Percentiles rank a stretch among this genome's conserved stretches.
phyloP scores from a whole-genome alignment of 805 yeast genomes.

The Zygosaccharomyces bailii region DNA sequence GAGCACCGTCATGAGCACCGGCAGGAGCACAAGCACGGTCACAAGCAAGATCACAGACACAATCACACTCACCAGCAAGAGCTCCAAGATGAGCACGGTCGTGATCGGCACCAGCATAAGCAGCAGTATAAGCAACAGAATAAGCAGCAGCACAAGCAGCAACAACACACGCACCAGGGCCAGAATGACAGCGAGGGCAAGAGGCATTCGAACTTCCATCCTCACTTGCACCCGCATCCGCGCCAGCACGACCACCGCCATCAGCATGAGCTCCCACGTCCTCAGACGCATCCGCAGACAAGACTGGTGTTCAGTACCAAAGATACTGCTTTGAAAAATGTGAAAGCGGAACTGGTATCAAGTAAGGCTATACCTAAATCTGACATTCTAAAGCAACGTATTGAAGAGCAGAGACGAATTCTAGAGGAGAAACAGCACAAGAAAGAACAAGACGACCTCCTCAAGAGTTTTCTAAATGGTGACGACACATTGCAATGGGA shows the following conservation, averaged over 20 bases:
- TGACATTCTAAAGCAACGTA: constrained; percentile 28
- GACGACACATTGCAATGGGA: constrained; percentile 31
- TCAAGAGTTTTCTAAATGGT: constrained; percentile 30
- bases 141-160: background rate
- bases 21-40: background rate
- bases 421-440: constrained; percentile 24
- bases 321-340: constrained; percentile 5
- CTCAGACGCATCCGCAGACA: constrained; percentile 4
- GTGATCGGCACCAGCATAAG: background rate
- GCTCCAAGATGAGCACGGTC: background rate
- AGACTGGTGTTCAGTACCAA: constrained; percentile 13
- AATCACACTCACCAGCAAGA: background rate
- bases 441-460: constrained; percentile 27
- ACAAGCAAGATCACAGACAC: background rate
- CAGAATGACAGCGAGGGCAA: too few relatives aligned
- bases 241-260: too few relatives aligned
- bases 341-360: background rate
- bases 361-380: constrained; percentile 14
- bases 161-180: too few relatives aligned
- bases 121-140: background rate
- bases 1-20: background rate
- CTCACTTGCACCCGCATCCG: too few relatives aligned
- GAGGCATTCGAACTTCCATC: too few relatives aligned
- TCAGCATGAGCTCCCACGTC: background rate
- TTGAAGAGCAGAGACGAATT: constrained; percentile 32